Percentiles rank a stretch among this genome's conserved stretches.
These are phyloP conservation scores for Colletotrichum agaves DNA, from an alignment of 2,329 filamentous ascomycete genomes.

Conservation along the genomic window DNA sequence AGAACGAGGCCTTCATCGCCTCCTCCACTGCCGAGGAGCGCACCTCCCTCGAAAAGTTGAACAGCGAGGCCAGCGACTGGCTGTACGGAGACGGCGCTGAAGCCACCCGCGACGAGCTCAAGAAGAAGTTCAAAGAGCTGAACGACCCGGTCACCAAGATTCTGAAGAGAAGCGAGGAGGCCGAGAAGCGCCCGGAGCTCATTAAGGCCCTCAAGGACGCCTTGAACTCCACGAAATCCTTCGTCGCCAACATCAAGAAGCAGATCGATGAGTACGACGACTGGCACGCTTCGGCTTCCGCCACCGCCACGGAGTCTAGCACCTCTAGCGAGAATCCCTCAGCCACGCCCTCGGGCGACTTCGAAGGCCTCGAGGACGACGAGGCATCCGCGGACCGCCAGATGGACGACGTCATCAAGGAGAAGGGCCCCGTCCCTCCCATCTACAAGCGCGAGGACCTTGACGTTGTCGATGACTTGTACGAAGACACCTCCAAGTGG, in stretches of 20 bases:
- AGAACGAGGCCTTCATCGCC: slow-evolving; percentile 78
- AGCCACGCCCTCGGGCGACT: slow-evolving; percentile 62
- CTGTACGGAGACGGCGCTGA: slow-evolving; percentile 86
- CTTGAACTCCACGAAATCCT: slow-evolving; percentile 76
- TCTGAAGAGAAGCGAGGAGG: slow-evolving; percentile 79
- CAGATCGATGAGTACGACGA: slow-evolving; percentile 76
- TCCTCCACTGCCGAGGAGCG: slow-evolving; percentile 77
- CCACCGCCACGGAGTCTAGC: slow-evolving; percentile 59
- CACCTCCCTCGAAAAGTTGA: slow-evolving; percentile 71
- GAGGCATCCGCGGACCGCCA: slow-evolving; percentile 51
- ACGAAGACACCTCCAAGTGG: slow-evolving; percentile 76
- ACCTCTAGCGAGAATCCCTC: slow-evolving; percentile 51
- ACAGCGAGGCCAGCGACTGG: slow-evolving; percentile 84
- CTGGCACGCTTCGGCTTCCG: slow-evolving; percentile 64
- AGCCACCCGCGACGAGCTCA: slow-evolving; percentile 79
- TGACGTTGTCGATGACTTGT: slow-evolving; percentile 68
- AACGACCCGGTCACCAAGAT: slow-evolving; percentile 83
- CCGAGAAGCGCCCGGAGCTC: slow-evolving; percentile 74
- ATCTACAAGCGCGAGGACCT: slow-evolving; percentile 81
- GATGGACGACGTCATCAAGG: slow-evolving; percentile 57
- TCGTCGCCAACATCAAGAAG: slow-evolving; percentile 75
- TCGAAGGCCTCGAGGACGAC: slow-evolving; percentile 85
- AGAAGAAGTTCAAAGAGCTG: slow-evolving; percentile 79
- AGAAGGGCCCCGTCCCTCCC: slow-evolving; percentile 67
- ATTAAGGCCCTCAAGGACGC: slow-evolving; percentile 74